Evolutionary conservation across 495 filamentous ascomycete genomes (phyloP), one percentile per base, ranked within the genome.

Genomic region (Podospora bellae-mahoneyi): DNA sequence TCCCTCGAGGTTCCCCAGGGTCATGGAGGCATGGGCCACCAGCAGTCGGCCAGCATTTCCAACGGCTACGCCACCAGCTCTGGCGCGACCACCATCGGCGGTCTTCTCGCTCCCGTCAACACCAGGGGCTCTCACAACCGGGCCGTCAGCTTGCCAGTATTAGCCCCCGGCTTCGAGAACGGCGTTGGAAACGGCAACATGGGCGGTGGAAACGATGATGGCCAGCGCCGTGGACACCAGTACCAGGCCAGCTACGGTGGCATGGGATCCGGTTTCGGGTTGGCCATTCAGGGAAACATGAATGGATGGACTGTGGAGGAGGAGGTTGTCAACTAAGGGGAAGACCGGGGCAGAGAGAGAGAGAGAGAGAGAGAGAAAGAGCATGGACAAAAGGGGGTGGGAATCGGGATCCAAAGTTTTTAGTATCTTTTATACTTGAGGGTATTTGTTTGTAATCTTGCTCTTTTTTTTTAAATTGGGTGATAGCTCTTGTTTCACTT

Each of bases 81-180:
- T 16, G 85, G 89, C 64, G 86, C 90, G 28, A 87, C 89, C 5
- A 92, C 87, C 18, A 88, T 90, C 67, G 87, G 88, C 62, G 87
- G 90, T 15, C 82, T 92, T n/a, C 88, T 93, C 4, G 91, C 92
- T 26, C 92, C 92, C 23, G 39, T 48, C 39, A 48, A 48, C 39
- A 86, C 86, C 44, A 88, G 91, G 53, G 86, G 85, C 30, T 90
- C 91, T 71, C 93, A 97, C 78, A 90, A 87, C 72, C 90, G 93
- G 34, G 91, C 93, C 55, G 91, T 95, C 65, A 94, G 91, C 74
- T 80, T 97, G 69, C 93, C 93, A 0, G 92, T 82, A 5, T 82
- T 87, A 57, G 84, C 83, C 1, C 82, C 82, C 19, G 80, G 78
- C 1, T 83, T 83, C 58, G 81, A 84, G 77, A 84, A 84, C 60